A percentile compares a stretch with the other conserved stretches of the same genome.
Evolutionary conservation across 1,139 yeast species (phyloP).

Genomic region (Lodderomyces elongisporus): DNA sequence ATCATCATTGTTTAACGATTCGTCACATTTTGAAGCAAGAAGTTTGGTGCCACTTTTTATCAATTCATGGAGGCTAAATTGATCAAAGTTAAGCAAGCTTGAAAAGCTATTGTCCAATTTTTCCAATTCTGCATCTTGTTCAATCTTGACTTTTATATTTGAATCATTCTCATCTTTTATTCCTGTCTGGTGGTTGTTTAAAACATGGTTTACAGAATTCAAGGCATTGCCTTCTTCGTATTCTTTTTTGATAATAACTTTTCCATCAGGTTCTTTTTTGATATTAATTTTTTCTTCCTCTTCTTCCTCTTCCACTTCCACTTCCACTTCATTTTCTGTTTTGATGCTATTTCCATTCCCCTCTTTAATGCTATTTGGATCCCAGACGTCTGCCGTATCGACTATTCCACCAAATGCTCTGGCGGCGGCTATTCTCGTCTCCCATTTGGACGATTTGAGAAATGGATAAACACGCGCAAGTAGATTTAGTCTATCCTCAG

Average conservation of each 20-base stretch:
- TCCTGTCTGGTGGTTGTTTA: no score
- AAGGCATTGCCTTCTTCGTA: slow-evolving; percentile 12
- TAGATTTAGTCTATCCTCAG: slow-evolving; percentile 82
- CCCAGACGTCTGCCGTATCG: slow-evolving; percentile 74
- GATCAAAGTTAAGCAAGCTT: slow-evolving; percentile 51
- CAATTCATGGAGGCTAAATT: slow-evolving; percentile 61
- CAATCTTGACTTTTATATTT: slow-evolving; percentile 31
- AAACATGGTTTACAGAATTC: slow-evolving; percentile 13
- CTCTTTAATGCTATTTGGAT: slow-evolving; percentile 52
- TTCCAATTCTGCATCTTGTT: slow-evolving; percentile 44
- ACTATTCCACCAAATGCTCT: slow-evolving; percentile 93
- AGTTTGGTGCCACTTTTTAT: slow-evolving; percentile 66
- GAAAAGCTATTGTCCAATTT: slow-evolving; percentile 44
- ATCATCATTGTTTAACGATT: slow-evolving; percentile 15
- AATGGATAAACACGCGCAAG: slow-evolving; percentile 90
- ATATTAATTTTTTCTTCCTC: slow-evolving; percentile 12
- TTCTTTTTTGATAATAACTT: not conserved
- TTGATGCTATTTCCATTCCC: slow-evolving; percentile 11
- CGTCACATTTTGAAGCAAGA: slow-evolving; percentile 63
- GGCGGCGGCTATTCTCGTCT: slow-evolving; percentile 92
- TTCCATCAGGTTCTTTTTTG: not conserved
- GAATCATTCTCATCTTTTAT: slow-evolving; percentile 18
- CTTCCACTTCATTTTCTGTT: slow-evolving; percentile 26
- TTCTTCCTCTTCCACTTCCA: slow-evolving; percentile 17
- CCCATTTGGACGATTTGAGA: slow-evolving; percentile 83